Evolutionary conservation across 2,329 filamentous ascomycete genomes (phyloP), one percentile per base, ranked within the genome.

Genomic region (Uncinocarpus reesii): DNA sequence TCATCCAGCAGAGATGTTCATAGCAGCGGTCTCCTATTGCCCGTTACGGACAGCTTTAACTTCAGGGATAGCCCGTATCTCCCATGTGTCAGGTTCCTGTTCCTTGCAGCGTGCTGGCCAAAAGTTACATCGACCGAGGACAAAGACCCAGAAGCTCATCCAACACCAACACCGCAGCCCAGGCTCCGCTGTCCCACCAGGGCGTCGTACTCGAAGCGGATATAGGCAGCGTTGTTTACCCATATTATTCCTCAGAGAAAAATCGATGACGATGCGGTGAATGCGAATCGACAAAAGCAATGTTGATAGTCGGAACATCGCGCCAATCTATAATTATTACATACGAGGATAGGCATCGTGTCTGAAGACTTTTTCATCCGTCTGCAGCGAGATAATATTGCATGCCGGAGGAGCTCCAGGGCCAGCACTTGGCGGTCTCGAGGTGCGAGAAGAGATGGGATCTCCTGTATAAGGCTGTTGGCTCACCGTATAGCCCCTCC

Each of bases 131-230:
- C n/a, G n/a, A n/a, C n/a, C n/a, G 16, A 29, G 20, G 18, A 26
- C 21, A 11, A 8, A 13, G 31, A 32, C 5, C 31, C 20, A 40
- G 4, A 26, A 43, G 42, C 29, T 34, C 31, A 13, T 26, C 34
- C 23, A 29, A 32, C n/a, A 13, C 35, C 45, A 47, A 47, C 45
- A 35, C 31, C 18, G 23, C 13, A 8, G 20, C 16, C 29, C 32
- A 35, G 28, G 28, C 28, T 34, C 45, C 36, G 13, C 36, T 34
- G 45, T 47, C 45, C 35, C 26, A 47, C 45, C 45, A 8, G 20
- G 44, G 24, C 26, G 44, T 41, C 45, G 45, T 41, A 47, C 45
- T 40, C 45, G 15, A 47, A 40, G 44, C 35, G 44, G 44, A 47
- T 47, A 40, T 47, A 31, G 44, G 28, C 44, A 47, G 45, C 45